Evolutionary conservation across 768 basidiomycete species (phyloP).

Genomic region (Pleurotus cornucopiae): DNA sequence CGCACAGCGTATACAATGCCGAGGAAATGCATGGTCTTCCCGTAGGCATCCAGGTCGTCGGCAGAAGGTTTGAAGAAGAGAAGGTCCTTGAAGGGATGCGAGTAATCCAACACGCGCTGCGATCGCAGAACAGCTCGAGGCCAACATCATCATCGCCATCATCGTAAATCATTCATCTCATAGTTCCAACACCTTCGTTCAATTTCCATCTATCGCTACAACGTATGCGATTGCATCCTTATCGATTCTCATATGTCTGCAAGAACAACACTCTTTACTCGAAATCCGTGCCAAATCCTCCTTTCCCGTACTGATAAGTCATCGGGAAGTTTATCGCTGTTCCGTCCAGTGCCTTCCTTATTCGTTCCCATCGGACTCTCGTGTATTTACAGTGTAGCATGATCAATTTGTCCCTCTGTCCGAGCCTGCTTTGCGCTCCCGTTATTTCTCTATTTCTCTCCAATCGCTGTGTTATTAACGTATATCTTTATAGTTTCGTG

Average conservation of each 20-base stretch:
- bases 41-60: constrained; percentile 62
- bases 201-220: neutral
- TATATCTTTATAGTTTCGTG: neutral
- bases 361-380: neutral
- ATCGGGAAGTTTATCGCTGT: too few relatives aligned
- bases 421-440: neutral
- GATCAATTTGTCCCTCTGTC: neutral
- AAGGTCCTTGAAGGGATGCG: constrained; percentile 69
- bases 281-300: too few relatives aligned
- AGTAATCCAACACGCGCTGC: constrained; percentile 38
- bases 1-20: constrained; percentile 51
- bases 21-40: constrained; percentile 66
- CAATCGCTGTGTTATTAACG: neutral
- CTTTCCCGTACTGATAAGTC: too few relatives aligned
- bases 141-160: neutral
- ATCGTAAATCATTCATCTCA: neutral
- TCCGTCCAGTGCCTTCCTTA: too few relatives aligned
- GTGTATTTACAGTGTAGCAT: neutral
- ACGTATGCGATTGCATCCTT: too few relatives aligned
- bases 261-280: too few relatives aligned
- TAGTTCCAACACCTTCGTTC: neutral
- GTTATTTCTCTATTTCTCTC: neutral
- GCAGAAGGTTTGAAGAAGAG: constrained; percentile 65
- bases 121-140: constrained; percentile 5
- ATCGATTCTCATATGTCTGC: too few relatives aligned